These are phyloP conservation scores for Saussurea involucrata DNA, from an alignment of 129 eudicot species.

Conservation along the genomic window DNA sequence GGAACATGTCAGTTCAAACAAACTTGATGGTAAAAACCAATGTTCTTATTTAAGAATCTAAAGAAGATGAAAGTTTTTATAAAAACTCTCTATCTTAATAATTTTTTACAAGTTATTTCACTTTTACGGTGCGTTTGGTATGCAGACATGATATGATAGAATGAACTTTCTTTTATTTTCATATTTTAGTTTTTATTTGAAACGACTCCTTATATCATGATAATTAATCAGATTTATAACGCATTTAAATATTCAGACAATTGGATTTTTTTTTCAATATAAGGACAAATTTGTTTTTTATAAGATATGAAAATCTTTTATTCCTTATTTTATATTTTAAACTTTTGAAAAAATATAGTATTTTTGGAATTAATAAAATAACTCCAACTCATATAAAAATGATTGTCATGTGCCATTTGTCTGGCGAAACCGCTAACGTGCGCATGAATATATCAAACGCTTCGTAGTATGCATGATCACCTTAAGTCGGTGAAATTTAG, in stretches of 20 bases:
- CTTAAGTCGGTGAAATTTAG: no score
- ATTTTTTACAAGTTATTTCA: no score
- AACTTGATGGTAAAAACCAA: no score
- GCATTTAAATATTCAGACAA: background rate
- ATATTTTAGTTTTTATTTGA: no score
- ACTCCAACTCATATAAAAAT: conserved; percentile 22
- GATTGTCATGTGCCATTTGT: conserved; percentile 30
- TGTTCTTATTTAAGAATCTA: no score
- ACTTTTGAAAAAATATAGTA: background rate
- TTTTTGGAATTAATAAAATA: conserved; percentile 1
- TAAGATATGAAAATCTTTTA: background rate
- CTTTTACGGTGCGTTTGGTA: no score
- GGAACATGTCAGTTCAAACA: no score
- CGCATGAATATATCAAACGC: background rate
- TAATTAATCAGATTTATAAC: background rate
- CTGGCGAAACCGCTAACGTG: conserved; percentile 5
- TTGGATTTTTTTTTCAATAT: background rate
- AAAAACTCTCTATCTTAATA: no score
- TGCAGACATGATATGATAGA: no score
- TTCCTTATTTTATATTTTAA: background rate
- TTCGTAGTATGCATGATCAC: no score
- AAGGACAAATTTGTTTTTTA: background rate
- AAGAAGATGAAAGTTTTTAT: no score
- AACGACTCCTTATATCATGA: background rate
- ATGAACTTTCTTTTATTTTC: no score